Conservation (phyloP, 1,284 basidiomycete species). For the Trametes hirsuta region DNA sequence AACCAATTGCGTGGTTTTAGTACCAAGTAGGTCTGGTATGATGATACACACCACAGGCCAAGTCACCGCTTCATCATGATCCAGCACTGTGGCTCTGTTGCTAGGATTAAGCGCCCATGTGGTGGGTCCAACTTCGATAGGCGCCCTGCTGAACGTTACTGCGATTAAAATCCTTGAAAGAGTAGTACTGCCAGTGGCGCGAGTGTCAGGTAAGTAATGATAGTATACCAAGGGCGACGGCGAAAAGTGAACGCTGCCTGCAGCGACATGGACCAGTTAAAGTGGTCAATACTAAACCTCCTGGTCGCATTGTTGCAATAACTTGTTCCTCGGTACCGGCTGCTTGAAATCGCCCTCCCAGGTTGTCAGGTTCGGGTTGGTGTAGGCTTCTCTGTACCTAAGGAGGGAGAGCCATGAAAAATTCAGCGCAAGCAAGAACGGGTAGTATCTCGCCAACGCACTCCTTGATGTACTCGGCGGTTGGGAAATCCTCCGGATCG, state of each 20-base stretch:
- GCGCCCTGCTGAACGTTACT: no score
- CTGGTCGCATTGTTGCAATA: constrained; percentile 24
- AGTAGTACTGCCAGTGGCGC: no score
- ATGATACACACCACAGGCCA: no score
- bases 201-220: no score
- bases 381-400: constrained; percentile 40
- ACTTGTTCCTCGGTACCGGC: constrained; percentile 38
- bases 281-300: background rate
- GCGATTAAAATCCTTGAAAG: no score
- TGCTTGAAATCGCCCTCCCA: constrained; percentile 40
- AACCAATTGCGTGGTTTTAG: no score
- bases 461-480: constrained; percentile 73
- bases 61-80: no score
- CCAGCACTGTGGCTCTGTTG: no score
- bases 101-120: no score
- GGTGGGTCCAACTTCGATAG: no score
- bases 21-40: no score
- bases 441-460: constrained; percentile 36
- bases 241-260: background rate
- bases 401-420: background rate
- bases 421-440: background rate
- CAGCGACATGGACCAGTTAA: background rate
- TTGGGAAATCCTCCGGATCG: constrained; percentile 80
- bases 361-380: constrained; percentile 42
- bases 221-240: no score